Conservation (phyloP, 2,329 filamentous ascomycete species). For the Apiospora aurea region DNA sequence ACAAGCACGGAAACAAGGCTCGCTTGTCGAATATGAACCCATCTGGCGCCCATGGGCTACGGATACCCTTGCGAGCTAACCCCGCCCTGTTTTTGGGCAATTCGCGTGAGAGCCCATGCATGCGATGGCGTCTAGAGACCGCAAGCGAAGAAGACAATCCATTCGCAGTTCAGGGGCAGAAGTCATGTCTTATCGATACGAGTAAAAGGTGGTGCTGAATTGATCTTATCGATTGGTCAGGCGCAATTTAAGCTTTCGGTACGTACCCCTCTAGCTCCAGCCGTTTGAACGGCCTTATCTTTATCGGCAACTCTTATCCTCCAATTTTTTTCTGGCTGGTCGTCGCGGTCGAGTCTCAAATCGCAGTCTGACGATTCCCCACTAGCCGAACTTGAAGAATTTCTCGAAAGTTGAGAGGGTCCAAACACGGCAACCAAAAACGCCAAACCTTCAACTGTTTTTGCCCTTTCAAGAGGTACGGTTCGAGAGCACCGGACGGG, state of each 20-base stretch:
- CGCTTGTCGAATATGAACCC: neutral
- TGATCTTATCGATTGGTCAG: slow-evolving; percentile 9
- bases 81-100: neutral
- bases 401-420: neutral
- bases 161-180: neutral
- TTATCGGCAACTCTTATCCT: slow-evolving; percentile 18
- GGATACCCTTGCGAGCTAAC: neutral
- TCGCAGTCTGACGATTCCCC: slow-evolving; percentile 18
- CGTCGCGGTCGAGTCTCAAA: slow-evolving; percentile 11
- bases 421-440: neutral
- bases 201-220: neutral
- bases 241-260: neutral
- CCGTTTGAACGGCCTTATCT: neutral
- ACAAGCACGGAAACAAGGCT: neutral
- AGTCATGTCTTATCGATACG: neutral
- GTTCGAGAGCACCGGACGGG: slow-evolving; percentile 19
- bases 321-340: slow-evolving; percentile 20
- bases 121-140: neutral
- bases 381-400: neutral
- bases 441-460: neutral
- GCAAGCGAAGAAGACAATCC: neutral
- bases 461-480: neutral
- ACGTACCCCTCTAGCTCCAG: neutral
- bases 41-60: neutral
- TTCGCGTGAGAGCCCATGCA: neutral